Evolutionary conservation across 1,284 basidiomycete species (phyloP).

Genomic region (Austropuccinia psidii): DNA sequence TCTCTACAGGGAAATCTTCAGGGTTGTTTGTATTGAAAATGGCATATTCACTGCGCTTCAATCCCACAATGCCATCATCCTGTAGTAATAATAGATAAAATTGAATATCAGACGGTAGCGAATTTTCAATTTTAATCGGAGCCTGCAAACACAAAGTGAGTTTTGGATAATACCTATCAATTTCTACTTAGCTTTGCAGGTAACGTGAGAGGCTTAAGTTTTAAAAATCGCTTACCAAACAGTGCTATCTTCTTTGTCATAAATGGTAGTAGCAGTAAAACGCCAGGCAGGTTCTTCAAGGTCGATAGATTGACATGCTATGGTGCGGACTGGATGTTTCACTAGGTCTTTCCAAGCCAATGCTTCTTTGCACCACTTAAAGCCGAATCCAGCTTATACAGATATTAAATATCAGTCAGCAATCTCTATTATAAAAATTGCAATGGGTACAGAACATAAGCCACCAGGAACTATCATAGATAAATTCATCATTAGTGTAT

Average conservation of each 20-base stretch:
- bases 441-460: slow-evolving; percentile 83
- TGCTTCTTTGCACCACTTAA: slow-evolving; percentile 67
- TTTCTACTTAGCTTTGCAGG: neutral
- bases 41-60: slow-evolving; percentile 33
- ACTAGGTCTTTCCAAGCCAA: slow-evolving; percentile 85
- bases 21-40: slow-evolving; percentile 35
- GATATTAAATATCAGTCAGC: neutral
- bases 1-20: slow-evolving; percentile 36
- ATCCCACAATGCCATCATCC: slow-evolving; percentile 70
- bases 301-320: slow-evolving; percentile 77
- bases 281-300: slow-evolving; percentile 82
- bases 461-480: slow-evolving; percentile 80
- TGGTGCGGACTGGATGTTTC: slow-evolving; percentile 65
- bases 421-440: no score
- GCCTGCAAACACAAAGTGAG: slow-evolving; percentile 30
- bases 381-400: neutral
- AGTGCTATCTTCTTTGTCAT: slow-evolving; percentile 27
- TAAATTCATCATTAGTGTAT: neutral
- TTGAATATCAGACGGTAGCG: slow-evolving; percentile 91
- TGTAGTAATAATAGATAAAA: no score
- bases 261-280: slow-evolving; percentile 61
- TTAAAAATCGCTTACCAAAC: slow-evolving; percentile 4
- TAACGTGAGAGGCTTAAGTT: neutral
- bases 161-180: slow-evolving; percentile 33
- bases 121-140: slow-evolving; percentile 73